Base-by-base conservation (phyloP, 495 filamentous ascomycete species). In the Penicillium coffeae region DNA sequence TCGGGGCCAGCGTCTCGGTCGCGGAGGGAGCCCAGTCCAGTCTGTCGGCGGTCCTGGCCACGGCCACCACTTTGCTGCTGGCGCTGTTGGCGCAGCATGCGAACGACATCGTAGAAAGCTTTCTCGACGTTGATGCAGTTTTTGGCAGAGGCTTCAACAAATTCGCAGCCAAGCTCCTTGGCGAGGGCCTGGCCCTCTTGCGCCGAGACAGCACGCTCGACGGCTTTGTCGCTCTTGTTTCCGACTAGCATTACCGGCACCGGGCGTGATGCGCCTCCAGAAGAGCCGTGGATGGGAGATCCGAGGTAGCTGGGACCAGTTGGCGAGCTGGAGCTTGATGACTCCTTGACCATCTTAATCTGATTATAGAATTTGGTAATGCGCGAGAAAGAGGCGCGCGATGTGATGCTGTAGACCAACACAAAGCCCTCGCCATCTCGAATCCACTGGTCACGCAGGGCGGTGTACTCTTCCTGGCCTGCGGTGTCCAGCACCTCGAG, bases 81-180 rank as follows among this genome's bases (percentile, higher is more conserved):
- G 54, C 87, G 81, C 66, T 96, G 91, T 51, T 84, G 79, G 50
- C 92, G 83, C 47, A 97, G 72, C 59, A 90, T 86, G 47, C 94
- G 79, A 18, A 98, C 93, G 10, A 98, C 94, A 58, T 98, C 93
- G 70, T 95, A 96, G 64, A 98, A 98, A 2, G 93, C 94, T 74
- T 92, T 95, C 63, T 98, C 93, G 20, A 98, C 93, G 60, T 98
- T 97, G 73, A 96, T 89, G 75, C 93, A 96, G 62, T 95, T 96
- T 74, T 97, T 96, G n/a, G 93, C 93, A 12, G 92, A 96, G 4
- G 93, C 93, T 67, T 97, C 93, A 48, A 97, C 91, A 59, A 97
- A 98, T 50, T 97, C 93, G 68, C 93, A 98, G 42, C 88, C 89
- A 30, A 98, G 75, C 61, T 96, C 89, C 61, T 89, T 87, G 33